Percentiles rank a stretch among this genome's conserved stretches.
phyloP scores from a whole-genome alignment of 1,284 basidiomycete genomes.

The Gomphus bonarii region DNA sequence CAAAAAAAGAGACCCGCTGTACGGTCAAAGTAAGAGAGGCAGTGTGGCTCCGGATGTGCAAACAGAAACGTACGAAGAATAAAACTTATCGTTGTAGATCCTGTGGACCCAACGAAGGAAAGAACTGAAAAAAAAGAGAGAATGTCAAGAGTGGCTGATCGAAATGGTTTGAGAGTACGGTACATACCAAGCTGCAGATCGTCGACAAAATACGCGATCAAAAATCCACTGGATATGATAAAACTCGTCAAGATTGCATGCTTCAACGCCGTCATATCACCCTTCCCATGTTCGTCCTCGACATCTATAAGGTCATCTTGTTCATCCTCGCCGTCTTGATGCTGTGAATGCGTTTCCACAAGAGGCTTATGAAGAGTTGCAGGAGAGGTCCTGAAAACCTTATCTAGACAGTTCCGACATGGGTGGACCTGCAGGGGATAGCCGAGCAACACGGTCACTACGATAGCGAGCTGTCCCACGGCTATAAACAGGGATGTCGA shows the following conservation, averaged over 20 bases:
- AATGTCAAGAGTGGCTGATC: not conserved
- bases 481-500: slow-evolving; percentile 90
- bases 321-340: slow-evolving; percentile 26
- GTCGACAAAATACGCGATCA: slow-evolving; percentile 76
- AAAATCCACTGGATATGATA: slow-evolving; percentile 64
- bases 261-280: slow-evolving; percentile 64
- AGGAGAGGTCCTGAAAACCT: slow-evolving; percentile 52
- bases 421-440: slow-evolving; percentile 93
- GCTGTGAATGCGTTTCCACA: slow-evolving; percentile 9
- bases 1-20: slow-evolving; percentile 20
- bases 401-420: slow-evolving; percentile 87
- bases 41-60: not conserved
- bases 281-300: slow-evolving; percentile 42
- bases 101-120: slow-evolving; percentile 94
- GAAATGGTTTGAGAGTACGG: not conserved
- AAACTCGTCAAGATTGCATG: slow-evolving; percentile 66
- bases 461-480: slow-evolving; percentile 88
- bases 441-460: slow-evolving; percentile 81
- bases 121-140: slow-evolving; percentile 60
- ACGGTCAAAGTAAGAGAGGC: not conserved
- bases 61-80: slow-evolving; percentile 57
- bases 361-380: slow-evolving; percentile 15
- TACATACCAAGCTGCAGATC: slow-evolving; percentile 72
- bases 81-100: slow-evolving; percentile 95
- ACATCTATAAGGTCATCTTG: slow-evolving; percentile 37